These are phyloP conservation scores for Kwoniella shandongensis DNA, from an alignment of 768 basidiomycete species.

Conservation along the genomic window DNA sequence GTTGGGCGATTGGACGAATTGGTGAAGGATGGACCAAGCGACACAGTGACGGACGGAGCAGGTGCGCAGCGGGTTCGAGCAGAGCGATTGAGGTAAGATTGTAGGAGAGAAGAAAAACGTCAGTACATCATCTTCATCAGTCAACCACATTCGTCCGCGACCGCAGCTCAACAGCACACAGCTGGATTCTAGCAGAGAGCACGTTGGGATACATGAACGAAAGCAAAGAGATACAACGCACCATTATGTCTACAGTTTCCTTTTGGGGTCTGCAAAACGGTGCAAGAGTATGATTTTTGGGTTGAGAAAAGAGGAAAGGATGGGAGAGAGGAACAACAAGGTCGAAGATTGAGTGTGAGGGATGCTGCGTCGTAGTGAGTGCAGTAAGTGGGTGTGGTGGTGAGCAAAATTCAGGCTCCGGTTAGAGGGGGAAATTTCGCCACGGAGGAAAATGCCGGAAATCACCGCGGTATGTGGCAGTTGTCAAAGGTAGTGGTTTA, in stretches of 20 bases:
- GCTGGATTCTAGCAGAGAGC: not conserved
- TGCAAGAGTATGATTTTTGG: conserved; percentile 13
- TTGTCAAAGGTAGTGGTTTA: no score
- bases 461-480: no score
- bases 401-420: no score
- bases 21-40: no score
- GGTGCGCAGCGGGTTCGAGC: no score
- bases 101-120: not conserved
- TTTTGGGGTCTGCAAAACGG: conserved; percentile 33
- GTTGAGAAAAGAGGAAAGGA: conserved; percentile 7
- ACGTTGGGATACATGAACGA: not conserved
- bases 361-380: no score
- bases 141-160: not conserved
- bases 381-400: no score
- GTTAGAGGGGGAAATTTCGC: no score
- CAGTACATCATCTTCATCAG: not conserved
- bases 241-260: conserved; percentile 37
- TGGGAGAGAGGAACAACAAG: not conserved
- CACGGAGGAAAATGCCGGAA: no score
- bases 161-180: not conserved
- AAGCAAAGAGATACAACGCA: conserved; percentile 10
- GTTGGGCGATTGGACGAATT: not conserved
- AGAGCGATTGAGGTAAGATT: conserved; percentile 1
- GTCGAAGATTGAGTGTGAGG: no score
- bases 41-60: no score